Conservation (phyloP, 225 moss, liverwort and hornwort species). For the Lunularia cruciata region DNA sequence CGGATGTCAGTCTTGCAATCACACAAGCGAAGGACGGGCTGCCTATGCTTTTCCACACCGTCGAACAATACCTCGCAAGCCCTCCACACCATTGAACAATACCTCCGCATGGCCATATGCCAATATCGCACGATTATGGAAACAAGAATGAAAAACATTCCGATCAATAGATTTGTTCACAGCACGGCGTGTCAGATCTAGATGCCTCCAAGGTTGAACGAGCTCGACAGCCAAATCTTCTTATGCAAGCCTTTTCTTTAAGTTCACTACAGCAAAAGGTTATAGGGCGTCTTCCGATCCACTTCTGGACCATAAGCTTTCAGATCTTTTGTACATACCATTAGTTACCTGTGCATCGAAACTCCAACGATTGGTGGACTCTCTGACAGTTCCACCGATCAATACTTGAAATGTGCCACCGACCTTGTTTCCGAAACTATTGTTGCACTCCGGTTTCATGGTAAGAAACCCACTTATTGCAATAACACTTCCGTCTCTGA, state of each 20-base stretch:
- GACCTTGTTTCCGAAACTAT: not conserved
- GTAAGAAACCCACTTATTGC: not conserved
- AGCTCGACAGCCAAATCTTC: constrained; percentile 3
- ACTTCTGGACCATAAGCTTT: constrained; percentile 14
- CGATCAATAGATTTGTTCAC: constrained; percentile 10
- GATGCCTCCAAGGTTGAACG: constrained; percentile 5
- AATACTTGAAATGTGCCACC: not conserved
- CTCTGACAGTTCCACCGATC: not conserved
- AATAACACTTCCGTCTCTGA: not conserved
- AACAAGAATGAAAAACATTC: constrained; percentile 18
- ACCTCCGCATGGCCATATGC: not conserved
- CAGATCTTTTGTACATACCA: constrained; percentile 22
- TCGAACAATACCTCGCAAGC: constrained; percentile 22
- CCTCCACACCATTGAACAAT: not conserved
- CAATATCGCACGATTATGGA: not conserved
- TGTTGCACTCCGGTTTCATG: constrained; percentile 1
- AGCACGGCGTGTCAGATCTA: constrained; percentile 4
- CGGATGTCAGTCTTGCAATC: constrained; percentile 21
- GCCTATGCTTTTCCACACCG: constrained; percentile 19
- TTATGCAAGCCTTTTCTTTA: constrained; percentile 6
- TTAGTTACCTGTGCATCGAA: not conserved
- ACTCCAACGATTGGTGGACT: not conserved
- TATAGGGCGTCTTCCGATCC: constrained; percentile 13
- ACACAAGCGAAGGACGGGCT: constrained; percentile 22
- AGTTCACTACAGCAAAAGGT: constrained; percentile 10